phyloP scores from a whole-genome alignment of 768 basidiomycete genomes.

The Russula emetica region DNA sequence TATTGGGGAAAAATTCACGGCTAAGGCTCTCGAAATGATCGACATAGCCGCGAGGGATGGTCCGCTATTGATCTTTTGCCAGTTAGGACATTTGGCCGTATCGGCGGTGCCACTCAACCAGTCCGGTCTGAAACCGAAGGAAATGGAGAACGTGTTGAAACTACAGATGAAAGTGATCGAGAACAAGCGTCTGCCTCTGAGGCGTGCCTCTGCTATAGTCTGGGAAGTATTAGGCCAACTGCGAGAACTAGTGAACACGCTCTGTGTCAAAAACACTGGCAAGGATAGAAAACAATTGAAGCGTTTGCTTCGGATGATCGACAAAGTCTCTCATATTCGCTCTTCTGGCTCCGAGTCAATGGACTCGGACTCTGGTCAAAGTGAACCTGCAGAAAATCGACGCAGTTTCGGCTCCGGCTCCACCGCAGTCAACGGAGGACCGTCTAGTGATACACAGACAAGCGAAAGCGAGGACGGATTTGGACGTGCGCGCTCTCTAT shows the following conservation, averaged over 20 bases:
- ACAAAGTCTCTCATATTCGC: background rate
- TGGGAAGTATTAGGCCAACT: constrained; percentile 6
- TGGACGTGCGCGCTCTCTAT: too few relatives aligned
- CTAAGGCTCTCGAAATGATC: constrained; percentile 7
- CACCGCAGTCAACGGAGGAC: too few relatives aligned
- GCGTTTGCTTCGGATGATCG: background rate
- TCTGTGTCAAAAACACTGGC: background rate
- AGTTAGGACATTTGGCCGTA: background rate
- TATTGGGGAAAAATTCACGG: constrained; percentile 1
- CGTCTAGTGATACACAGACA: too few relatives aligned
- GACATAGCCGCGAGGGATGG: constrained; percentile 6
- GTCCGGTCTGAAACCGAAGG: background rate
- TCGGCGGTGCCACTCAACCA: constrained; percentile 4
- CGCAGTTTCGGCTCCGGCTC: background rate
- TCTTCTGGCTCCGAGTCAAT: too few relatives aligned
- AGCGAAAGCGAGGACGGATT: background rate
- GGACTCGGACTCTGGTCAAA: too few relatives aligned
- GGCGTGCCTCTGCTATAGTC: background rate
- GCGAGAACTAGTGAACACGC: background rate
- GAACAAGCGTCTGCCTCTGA: background rate
- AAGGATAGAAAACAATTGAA: background rate
- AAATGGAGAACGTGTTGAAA: constrained; percentile 9
- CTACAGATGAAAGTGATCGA: constrained; percentile 6
- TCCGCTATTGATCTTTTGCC: constrained; percentile 14
- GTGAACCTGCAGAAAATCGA: background rate